A percentile compares a stretch with the other conserved stretches of the same genome.
Conservation (phyloP, 2,329 filamentous ascomycete species). For the Talaromyces piceae region DNA sequence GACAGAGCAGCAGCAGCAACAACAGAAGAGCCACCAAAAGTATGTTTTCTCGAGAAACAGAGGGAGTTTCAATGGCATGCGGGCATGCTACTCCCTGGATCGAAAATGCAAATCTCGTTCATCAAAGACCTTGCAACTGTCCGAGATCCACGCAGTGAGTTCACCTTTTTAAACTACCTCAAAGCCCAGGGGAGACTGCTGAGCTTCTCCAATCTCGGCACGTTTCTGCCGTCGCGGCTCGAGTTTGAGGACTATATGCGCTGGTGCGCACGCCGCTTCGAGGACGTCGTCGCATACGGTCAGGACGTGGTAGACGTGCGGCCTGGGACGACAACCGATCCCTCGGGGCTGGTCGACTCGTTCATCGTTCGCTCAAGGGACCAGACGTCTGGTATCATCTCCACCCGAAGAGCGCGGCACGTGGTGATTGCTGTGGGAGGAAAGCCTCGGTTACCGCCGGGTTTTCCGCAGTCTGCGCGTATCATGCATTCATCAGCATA, state of each 20-base stretch:
- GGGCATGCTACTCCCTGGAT: constrained; percentile 87
- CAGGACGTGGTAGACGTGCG: constrained; percentile 68
- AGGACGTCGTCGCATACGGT: constrained; percentile 63
- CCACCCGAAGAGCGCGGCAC: constrained; percentile 38
- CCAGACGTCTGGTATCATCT: constrained; percentile 38
- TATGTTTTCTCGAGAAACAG: constrained; percentile 85
- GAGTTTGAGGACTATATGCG: constrained; percentile 95
- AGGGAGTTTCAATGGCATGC: constrained; percentile 81
- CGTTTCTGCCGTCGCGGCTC: constrained; percentile 74
- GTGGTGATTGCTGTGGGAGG: constrained; percentile 61
- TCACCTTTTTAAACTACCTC: constrained; percentile 94
- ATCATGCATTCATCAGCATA: constrained; percentile 89
- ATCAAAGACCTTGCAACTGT: constrained; percentile 91
- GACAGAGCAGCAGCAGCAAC: constrained; percentile 30
- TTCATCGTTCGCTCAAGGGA: constrained; percentile 65
- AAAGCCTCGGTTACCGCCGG: constrained; percentile 61
- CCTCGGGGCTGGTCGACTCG: constrained; percentile 41
- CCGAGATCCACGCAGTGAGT: constrained; percentile 78
- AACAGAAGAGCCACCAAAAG: constrained; percentile 49
- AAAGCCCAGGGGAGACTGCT: constrained; percentile 73
- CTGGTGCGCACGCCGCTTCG: constrained; percentile 82
- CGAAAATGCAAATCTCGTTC: constrained; percentile 97
- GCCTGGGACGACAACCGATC: constrained; percentile 40
- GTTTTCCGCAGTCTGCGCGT: constrained; percentile 60
- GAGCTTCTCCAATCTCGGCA: constrained; percentile 83